A percentile compares a stretch with the other conserved stretches of the same genome.
Conservation (phyloP, 192 early-diverging fungal species). For the Ramicandelaber brevisporus region DNA sequence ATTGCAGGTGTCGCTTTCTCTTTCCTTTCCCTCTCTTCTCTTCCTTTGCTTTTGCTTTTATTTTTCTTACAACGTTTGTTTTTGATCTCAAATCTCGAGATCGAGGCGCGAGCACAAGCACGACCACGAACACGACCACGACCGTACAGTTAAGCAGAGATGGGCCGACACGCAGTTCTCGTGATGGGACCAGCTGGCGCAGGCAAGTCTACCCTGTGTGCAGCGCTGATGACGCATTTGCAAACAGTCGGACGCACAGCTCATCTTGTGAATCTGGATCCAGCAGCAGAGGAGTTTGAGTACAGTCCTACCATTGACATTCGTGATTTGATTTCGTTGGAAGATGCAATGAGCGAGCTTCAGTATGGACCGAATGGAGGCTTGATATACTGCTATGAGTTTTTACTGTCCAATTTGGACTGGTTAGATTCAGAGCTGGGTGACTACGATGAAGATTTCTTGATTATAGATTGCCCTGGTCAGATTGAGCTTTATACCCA, state of each 20-base stretch:
- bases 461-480: slow-evolving; percentile 91
- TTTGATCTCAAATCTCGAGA: too few relatives aligned
- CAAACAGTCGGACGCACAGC: slow-evolving; percentile 57
- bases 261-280: slow-evolving; percentile 91
- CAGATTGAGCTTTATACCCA: slow-evolving; percentile 99
- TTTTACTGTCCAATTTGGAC: slow-evolving; percentile 82
- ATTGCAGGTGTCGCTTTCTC: too few relatives aligned
- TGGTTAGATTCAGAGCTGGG: slow-evolving; percentile 90
- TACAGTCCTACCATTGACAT: slow-evolving; percentile 79
- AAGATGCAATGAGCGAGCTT: slow-evolving; percentile 94
- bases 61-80: too few relatives aligned
- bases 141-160: too few relatives aligned
- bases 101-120: too few relatives aligned
- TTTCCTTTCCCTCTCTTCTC: too few relatives aligned
- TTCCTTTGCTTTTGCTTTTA: too few relatives aligned
- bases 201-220: slow-evolving; percentile 92
- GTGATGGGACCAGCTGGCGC: too few relatives aligned
- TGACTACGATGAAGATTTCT: slow-evolving; percentile 80
- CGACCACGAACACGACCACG: too few relatives aligned
- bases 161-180: too few relatives aligned
- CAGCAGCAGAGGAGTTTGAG: slow-evolving; percentile 88
- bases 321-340: slow-evolving; percentile 83
- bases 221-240: slow-evolving; percentile 84
- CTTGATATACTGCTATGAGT: slow-evolving; percentile 91
- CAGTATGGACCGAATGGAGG: slow-evolving; percentile 95